A percentile compares a stretch with the other conserved stretches of the same genome.
These are phyloP conservation scores for Apostasia ramifera DNA, from an alignment of 106 monocot genomes.

Conservation along the genomic window DNA sequence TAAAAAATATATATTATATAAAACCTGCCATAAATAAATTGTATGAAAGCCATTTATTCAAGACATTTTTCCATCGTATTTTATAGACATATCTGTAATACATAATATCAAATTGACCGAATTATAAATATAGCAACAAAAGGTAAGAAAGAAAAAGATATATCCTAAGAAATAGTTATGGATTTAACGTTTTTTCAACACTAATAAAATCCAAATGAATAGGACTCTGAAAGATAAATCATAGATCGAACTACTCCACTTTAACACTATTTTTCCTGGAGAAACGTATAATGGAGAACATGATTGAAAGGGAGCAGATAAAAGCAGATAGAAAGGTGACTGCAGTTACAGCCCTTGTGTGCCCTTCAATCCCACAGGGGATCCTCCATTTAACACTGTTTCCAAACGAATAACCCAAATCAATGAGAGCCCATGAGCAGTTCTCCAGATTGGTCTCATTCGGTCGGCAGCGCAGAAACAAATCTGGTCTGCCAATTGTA, in stretches of 20 bases:
- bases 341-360: constrained; percentile 29
- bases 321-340: constrained; percentile 48
- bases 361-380: constrained; percentile 50
- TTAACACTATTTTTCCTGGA: constrained; percentile 1
- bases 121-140: too few relatives aligned
- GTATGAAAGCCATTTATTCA: too few relatives aligned
- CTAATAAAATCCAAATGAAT: too few relatives aligned
- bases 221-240: too few relatives aligned
- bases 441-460: constrained; percentile 6
- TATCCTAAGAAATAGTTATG: too few relatives aligned
- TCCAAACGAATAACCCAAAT: background rate
- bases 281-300: constrained; percentile 23
- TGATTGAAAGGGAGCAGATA: constrained; percentile 31
- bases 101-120: too few relatives aligned
- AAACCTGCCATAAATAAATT: too few relatives aligned
- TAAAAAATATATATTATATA: too few relatives aligned
- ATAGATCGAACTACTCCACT: background rate
- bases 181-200: too few relatives aligned
- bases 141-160: too few relatives aligned
- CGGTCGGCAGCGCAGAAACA: constrained; percentile 35
- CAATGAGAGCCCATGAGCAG: constrained; percentile 26
- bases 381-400: constrained; percentile 26
- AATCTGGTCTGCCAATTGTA: constrained; percentile 26
- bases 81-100: too few relatives aligned
- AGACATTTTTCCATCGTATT: too few relatives aligned